Evolutionary conservation across 106 monocot genomes (phyloP).

Genomic region (Iris macrosiphon): DNA sequence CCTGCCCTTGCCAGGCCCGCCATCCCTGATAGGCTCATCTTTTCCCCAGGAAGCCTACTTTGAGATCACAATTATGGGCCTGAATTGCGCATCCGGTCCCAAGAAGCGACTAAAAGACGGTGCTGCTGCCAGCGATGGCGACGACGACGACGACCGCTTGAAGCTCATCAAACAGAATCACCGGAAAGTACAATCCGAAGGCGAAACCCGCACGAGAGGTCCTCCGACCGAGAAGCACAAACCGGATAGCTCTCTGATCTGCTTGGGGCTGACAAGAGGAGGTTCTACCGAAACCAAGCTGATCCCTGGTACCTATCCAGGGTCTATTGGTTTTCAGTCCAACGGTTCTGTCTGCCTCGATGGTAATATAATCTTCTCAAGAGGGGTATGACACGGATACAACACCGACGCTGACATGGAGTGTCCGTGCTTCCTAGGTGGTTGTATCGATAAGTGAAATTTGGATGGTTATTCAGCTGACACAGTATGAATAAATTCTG

Average conservation of each 20-base stretch:
- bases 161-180: slow-evolving; percentile 25
- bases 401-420: too few species aligned
- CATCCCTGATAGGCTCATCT: slow-evolving; percentile 5
- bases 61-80: slow-evolving; percentile 59
- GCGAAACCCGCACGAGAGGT: background rate
- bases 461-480: too few species aligned
- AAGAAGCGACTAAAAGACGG: background rate
- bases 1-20: slow-evolving; percentile 64
- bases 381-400: too few species aligned
- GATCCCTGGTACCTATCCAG: slow-evolving; percentile 39
- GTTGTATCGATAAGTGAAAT: too few species aligned
- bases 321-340: slow-evolving; percentile 70
- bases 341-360: slow-evolving; percentile 60
- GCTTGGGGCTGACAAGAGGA: slow-evolving; percentile 39
- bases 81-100: background rate
- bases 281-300: background rate
- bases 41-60: slow-evolving; percentile 86
- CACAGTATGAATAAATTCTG: too few species aligned
- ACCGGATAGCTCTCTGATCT: slow-evolving; percentile 7
- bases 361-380: too few species aligned
- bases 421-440: too few species aligned
- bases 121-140: too few species aligned
- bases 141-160: slow-evolving; percentile 15
- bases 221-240: background rate
- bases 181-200: background rate